Evolutionary conservation across 2,329 filamentous ascomycete species (phyloP), one percentile per base, ranked within the genome.

Genomic region (Clarireedia homoeocarpa): DNA sequence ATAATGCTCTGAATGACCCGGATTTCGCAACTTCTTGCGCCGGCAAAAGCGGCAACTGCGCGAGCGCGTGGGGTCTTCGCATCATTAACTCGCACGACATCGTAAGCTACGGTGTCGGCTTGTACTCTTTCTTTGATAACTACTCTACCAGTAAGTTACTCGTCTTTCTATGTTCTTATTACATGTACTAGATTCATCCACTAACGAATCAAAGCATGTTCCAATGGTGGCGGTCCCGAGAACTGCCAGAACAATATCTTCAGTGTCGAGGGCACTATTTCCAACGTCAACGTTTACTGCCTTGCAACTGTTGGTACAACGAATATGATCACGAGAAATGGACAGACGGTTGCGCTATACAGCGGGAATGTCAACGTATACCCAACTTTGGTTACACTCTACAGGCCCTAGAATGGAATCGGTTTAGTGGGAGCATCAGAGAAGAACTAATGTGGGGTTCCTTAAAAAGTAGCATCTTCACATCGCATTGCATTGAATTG

Each of bases 41-140:
- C n/a, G 75, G 57, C 4, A 23, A 30, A 39, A 6, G 71, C 2
- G 71, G 73, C 3, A 60, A 59, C 0, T 82, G 80, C 60, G 75
- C 75, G 5, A 76, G 82, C 68, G 82, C 83, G 0, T 88, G 84
- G 84, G 85, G 81, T 0, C 71, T 89, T 30, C 76, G 85, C 6
- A 75, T 89, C 39, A 63, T 85, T 44, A 71, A 77, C 57, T 76
- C 74, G 2, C 65, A 67, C 5, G 70, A 75, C 55, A 71, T 83
- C 24, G 65, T 74, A 30, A 65, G 77, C 17, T 79, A 83, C 56
- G 77, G 79, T 7, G 76, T 74, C 0, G 81, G 81, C 0, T 62
- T 82, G 3, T 84, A 84, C 68, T 76, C 71, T 51, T 84, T 82
- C 73, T 84, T 83, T 72, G 73, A 78, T 63, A 76, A 80, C 69